phyloP scores from a whole-genome alignment of 177 flowering plant genomes.

The Tripterygium wilfordii region DNA sequence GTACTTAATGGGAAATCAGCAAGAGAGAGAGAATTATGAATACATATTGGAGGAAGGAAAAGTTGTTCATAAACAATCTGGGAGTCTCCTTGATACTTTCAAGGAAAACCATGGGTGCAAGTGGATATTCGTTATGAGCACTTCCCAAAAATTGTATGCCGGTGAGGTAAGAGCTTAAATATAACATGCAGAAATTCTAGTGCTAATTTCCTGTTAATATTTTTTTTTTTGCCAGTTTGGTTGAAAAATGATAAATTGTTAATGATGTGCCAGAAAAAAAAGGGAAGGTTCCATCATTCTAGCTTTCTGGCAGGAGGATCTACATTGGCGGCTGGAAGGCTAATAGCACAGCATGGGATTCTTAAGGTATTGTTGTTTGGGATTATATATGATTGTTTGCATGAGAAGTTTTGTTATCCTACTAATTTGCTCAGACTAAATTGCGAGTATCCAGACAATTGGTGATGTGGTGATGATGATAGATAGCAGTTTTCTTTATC shows the following conservation, averaged over 20 bases:
- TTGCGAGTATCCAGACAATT: too few species aligned
- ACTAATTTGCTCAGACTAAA: too few species aligned
- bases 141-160: slow-evolving; percentile 64
- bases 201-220: neutral
- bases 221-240: neutral
- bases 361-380: slow-evolving; percentile 51
- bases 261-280: slow-evolving; percentile 61
- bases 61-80: slow-evolving; percentile 53
- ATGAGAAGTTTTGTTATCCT: too few species aligned
- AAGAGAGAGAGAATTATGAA: slow-evolving; percentile 75
- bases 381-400: too few species aligned
- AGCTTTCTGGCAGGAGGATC: slow-evolving; percentile 97
- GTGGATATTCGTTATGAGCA: slow-evolving; percentile 94
- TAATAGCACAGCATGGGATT: slow-evolving; percentile 52
- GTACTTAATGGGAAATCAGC: slow-evolving; percentile 38
- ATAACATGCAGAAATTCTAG: neutral
- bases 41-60: slow-evolving; percentile 53
- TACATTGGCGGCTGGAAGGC: slow-evolving; percentile 88
- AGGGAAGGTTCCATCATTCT: slow-evolving; percentile 93
- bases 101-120: slow-evolving; percentile 36
- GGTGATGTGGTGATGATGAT: too few species aligned
- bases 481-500: too few species aligned
- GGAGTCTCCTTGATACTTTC: slow-evolving; percentile 52
- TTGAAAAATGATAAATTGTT: neutral
- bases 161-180: slow-evolving; percentile 55